These are phyloP conservation scores for Aspergillus wentii DNA, from an alignment of 495 filamentous ascomycete species.

Conservation along the genomic window DNA sequence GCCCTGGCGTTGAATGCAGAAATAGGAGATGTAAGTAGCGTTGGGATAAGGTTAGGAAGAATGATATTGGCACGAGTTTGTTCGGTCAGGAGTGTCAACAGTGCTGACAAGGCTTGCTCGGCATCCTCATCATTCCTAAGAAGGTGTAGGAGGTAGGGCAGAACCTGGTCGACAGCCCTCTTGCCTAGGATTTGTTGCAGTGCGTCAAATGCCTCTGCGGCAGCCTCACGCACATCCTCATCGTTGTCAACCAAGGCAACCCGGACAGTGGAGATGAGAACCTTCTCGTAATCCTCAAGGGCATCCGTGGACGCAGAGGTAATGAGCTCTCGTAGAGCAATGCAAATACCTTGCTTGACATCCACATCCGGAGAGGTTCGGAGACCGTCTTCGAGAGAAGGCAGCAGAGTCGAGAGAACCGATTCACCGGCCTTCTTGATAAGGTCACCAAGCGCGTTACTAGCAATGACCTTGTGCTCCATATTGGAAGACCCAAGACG, in stretches of 20 bases:
- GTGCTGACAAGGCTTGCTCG: slow-evolving; percentile 84
- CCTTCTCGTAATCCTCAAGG: slow-evolving; percentile 91
- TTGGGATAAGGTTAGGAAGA: slow-evolving; percentile 91
- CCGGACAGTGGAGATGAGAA: slow-evolving; percentile 87
- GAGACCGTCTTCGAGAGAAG: slow-evolving; percentile 88
- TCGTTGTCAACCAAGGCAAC: slow-evolving; percentile 89
- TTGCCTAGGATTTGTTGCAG: slow-evolving; percentile 92
- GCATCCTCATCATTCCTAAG: slow-evolving; percentile 81
- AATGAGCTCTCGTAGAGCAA: slow-evolving; percentile 90
- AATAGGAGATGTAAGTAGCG: slow-evolving; percentile 84
- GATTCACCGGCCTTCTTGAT: slow-evolving; percentile 96
- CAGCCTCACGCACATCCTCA: slow-evolving; percentile 87
- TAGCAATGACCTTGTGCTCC: slow-evolving; percentile 97
- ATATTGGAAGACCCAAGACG: slow-evolving; percentile 92
- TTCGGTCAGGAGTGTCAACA: slow-evolving; percentile 90
- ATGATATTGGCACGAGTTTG: slow-evolving; percentile 93
- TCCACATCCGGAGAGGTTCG: slow-evolving; percentile 86
- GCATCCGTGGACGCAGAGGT: slow-evolving; percentile 84
- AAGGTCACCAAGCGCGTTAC: slow-evolving; percentile 91
- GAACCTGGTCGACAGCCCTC: slow-evolving; percentile 86
- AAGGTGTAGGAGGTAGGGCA: slow-evolving; percentile 85
- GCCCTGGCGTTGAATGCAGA: slow-evolving; percentile 91
- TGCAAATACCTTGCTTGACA: slow-evolving; percentile 95
- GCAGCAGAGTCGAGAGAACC: slow-evolving; percentile 80
- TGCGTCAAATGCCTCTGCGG: slow-evolving; percentile 94